Evolutionary conservation across 441 rosid genomes (phyloP).

Genomic region (Daphne laureola): DNA sequence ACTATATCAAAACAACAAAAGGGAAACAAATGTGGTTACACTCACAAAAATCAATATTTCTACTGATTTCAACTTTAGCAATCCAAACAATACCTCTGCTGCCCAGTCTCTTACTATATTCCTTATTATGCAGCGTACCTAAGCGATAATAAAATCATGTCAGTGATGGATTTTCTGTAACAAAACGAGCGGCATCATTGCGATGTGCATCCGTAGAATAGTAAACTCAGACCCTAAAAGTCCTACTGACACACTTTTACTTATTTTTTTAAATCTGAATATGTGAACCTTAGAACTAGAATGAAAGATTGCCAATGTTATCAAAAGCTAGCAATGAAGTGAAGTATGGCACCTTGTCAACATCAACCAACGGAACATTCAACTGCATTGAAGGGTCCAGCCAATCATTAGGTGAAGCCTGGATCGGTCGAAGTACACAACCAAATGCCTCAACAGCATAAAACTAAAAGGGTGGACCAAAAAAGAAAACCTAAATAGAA

Average conservation of each 20-base stretch:
- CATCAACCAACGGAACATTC: slow-evolving; percentile 89
- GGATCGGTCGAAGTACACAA: slow-evolving; percentile 20
- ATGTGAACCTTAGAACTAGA: no score
- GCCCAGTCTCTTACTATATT: slow-evolving; percentile 99
- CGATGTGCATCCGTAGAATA: no score
- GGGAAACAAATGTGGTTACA: slow-evolving; percentile 2
- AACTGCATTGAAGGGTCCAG: slow-evolving; percentile 64
- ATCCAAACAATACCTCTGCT: slow-evolving; percentile 56
- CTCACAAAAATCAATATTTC: slow-evolving; percentile 3
- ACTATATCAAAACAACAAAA: not conserved
- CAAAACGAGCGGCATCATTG: no score
- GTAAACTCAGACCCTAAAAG: no score
- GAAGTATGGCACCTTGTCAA: slow-evolving; percentile 69
- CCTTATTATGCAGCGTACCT: slow-evolving; percentile 97
- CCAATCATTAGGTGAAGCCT: slow-evolving; percentile 60
- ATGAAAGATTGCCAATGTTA: slow-evolving; percentile 2
- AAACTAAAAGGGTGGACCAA: not conserved
- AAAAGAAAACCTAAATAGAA: slow-evolving; percentile 11
- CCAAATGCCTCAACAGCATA: slow-evolving; percentile 10
- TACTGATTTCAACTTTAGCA: slow-evolving; percentile 8
- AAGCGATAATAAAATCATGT: slow-evolving; percentile 19
- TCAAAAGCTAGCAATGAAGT: slow-evolving; percentile 6
- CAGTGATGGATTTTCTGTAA: no score
- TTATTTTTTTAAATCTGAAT: no score
- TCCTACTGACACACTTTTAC: no score